Conservation (phyloP, 139 green algal species). For the Coelastrella sp. region DNA sequence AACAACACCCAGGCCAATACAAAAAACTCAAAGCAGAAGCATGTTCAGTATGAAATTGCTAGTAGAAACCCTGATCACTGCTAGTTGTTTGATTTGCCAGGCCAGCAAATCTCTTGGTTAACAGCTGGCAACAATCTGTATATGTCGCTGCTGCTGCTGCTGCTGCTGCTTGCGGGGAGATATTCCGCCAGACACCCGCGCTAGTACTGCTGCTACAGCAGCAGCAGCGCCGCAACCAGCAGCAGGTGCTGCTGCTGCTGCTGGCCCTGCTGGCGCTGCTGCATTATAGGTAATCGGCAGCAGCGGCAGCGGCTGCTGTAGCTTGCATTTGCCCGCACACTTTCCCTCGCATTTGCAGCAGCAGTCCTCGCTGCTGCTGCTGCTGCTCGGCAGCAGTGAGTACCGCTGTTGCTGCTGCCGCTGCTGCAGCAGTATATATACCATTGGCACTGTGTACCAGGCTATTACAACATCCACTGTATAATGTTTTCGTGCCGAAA, state of each 20-base stretch:
- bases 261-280: background rate
- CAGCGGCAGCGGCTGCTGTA: background rate
- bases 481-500: conserved; percentile 92
- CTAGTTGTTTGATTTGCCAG: background rate
- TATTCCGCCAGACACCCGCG: background rate
- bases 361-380: background rate
- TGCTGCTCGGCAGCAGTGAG: conserved; percentile 7
- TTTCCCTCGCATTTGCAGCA: background rate
- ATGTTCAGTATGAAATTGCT: no score
- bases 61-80: no score
- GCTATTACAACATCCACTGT: conserved; percentile 81
- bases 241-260: background rate
- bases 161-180: background rate
- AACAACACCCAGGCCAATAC: no score
- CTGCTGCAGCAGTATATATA: conserved; percentile 70
- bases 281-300: background rate
- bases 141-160: no score
- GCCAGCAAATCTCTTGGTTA: background rate
- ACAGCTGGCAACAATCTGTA: background rate
- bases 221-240: conserved; percentile 3
- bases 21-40: no score
- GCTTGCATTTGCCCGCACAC: background rate
- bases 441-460: conserved; percentile 87
- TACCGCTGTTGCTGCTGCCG: conserved; percentile 25
- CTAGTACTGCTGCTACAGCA: background rate